Evolutionary conservation across 192 early-diverging fungal genomes (phyloP).

Genomic region (Coemansia javaensis): DNA sequence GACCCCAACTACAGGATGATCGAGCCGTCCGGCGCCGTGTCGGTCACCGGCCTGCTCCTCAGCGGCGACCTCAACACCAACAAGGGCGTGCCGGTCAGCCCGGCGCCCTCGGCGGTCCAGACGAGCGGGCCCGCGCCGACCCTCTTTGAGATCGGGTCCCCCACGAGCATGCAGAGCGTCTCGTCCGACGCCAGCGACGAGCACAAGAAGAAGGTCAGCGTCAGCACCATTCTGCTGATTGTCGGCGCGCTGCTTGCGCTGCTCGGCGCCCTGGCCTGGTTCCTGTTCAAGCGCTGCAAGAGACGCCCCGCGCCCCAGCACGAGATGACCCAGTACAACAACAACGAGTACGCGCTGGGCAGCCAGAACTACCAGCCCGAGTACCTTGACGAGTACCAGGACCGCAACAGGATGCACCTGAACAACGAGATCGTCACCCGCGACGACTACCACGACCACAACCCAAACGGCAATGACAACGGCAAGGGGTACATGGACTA

Average conservation of each 20-base stretch:
- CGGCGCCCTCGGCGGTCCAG: not conserved
- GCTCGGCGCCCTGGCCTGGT: conserved; percentile 13
- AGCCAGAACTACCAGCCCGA: conserved; percentile 4
- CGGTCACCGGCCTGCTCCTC: conserved; percentile 13
- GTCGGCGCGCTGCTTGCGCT: conserved; percentile 17
- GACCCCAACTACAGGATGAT: conserved; percentile 30
- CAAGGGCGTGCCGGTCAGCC: not conserved
- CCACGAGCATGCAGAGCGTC: too few species aligned
- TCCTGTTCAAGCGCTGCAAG: conserved; percentile 25
- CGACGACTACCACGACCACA: not conserved
- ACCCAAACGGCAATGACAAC: not conserved
- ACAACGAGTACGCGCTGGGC: conserved; percentile 7
- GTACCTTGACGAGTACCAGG: not conserved
- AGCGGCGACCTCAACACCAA: conserved; percentile 25
- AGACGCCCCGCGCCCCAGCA: conserved; percentile 13
- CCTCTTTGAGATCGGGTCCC: too few species aligned
- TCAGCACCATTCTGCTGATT: conserved; percentile 23
- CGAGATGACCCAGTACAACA: conserved; percentile 17
- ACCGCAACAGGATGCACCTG: conserved; percentile 8
- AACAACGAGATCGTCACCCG: conserved; percentile 2
- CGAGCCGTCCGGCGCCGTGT: conserved; percentile 5
- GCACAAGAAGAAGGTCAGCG: conserved; percentile 15
- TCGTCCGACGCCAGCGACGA: too few species aligned
- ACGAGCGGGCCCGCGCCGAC: too few species aligned
- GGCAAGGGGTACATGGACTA: not conserved